Conservation (phyloP, 2,329 filamentous ascomycete species). For the Pseudogymnoascus verrucosus region DNA sequence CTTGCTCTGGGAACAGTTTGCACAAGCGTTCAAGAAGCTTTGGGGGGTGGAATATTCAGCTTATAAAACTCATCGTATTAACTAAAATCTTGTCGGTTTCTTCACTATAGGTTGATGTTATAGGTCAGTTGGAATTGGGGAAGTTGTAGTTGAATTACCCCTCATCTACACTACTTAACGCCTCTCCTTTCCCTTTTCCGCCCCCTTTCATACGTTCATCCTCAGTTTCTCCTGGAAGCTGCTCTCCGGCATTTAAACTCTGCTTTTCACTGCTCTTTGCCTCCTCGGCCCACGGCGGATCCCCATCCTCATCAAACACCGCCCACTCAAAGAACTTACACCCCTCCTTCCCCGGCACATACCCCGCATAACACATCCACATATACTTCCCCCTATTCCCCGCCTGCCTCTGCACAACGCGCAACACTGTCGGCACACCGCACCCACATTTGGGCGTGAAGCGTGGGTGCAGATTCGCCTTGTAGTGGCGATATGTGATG, state of each 20-base stretch:
- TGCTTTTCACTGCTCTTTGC: not conserved
- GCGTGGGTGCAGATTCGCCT: slow-evolving; percentile 64
- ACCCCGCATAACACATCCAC: slow-evolving; percentile 85
- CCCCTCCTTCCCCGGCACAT: slow-evolving; percentile 57
- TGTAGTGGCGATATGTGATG: slow-evolving; percentile 87
- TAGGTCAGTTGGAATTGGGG: not conserved
- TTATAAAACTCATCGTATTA: not conserved
- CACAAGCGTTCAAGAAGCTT: not conserved
- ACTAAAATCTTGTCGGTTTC: not conserved
- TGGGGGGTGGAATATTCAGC: not conserved
- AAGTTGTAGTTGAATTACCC: not conserved
- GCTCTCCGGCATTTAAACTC: not conserved
- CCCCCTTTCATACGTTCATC: not conserved
- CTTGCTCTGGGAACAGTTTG: no score
- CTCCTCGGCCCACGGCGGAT: slow-evolving; percentile 52
- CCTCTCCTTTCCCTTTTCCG: not conserved
- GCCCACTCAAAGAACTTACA: slow-evolving; percentile 83
- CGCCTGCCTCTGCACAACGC: slow-evolving; percentile 71
- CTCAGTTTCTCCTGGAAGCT: not conserved
- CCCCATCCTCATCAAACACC: slow-evolving; percentile 77
- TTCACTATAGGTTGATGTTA: not conserved
- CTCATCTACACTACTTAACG: not conserved
- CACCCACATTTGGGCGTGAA: slow-evolving; percentile 75
- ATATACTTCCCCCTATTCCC: slow-evolving; percentile 76
- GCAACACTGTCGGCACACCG: slow-evolving; percentile 56